These are phyloP conservation scores for Pichia sp. DNA, from an alignment of 1,139 yeast genomes.

Conservation along the genomic window DNA sequence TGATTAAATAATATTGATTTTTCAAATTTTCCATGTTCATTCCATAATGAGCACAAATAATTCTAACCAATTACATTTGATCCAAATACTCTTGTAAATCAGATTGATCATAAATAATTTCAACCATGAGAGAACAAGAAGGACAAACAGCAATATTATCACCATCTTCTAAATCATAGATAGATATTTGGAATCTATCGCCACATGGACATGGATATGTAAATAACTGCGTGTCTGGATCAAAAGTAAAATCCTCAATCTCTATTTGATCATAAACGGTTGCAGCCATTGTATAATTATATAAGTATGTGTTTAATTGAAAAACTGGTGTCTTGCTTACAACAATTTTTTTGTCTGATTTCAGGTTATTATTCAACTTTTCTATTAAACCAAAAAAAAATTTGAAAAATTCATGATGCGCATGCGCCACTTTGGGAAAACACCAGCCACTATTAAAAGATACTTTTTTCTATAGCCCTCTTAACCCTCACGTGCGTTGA, in stretches of 20 bases:
- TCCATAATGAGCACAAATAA: background rate
- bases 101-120: conserved; percentile 72
- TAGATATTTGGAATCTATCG: conserved; percentile 78
- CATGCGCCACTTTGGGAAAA: background rate
- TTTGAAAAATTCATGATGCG: background rate
- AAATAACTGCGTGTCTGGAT: conserved; percentile 69
- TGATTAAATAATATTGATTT: too few relatives aligned
- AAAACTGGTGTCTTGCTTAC: too few relatives aligned
- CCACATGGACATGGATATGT: conserved; percentile 99
- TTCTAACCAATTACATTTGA: conserved; percentile 13
- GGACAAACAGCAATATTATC: conserved; percentile 96
- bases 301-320: too few relatives aligned
- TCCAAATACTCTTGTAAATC: conserved; percentile 40
- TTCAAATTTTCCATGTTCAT: background rate
- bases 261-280: conserved; percentile 84
- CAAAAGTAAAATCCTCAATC: conserved; percentile 93
- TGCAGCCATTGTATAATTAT: conserved; percentile 13
- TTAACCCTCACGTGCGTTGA: conserved; percentile 3
- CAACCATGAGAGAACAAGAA: conserved; percentile 88
- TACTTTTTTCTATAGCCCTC: background rate
- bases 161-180: conserved; percentile 85
- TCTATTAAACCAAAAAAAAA: background rate
- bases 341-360: background rate
- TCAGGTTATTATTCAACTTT: background rate
- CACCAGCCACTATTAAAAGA: background rate